Evolutionary conservation across 208 protist genomes (phyloP), one percentile per base, ranked within the genome.

Genomic region (Phytomonas sp.): DNA sequence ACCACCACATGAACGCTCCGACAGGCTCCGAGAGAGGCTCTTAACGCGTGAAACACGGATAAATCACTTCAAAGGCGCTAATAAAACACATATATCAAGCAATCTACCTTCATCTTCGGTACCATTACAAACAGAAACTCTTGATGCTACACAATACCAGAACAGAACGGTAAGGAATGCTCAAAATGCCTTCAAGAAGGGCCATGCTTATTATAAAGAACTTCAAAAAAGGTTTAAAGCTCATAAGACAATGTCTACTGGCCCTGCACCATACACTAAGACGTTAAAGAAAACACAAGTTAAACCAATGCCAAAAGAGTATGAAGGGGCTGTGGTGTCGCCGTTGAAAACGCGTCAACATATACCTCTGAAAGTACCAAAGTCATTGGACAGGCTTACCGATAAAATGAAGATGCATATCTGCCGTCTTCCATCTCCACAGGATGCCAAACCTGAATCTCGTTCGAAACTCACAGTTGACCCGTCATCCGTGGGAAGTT

Each of bases 101-200:
- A 56, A 56, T 26, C 19, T 56, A 26, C 45, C 45, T 5, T 23
- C 23, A 56, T 26, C 45, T 23, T 56, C 45, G 19, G 45, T 1
- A 56, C 45, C 45, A 56, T 26, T 56, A 56, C 45, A 1, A 26
- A 49, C 61, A 65, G 23, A 37, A 37, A 6, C 61, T 65, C 19
- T 65, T 65, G 19, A 65, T 65, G 12, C 61, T 65, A 0, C 61
- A 23, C 61, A 65, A 65, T 40, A 4, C 19, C 61, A 65, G 61
- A 19, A 5, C 36, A 26, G 19, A 1, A 23, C 16, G 19, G 23
- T 65, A n/a, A 65, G 61, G 19, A 23, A 4, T 65, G 37, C 33
- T 65, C 33, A 6, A 6, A 23, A n/a, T 23, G 16, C 33, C 4
- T 60, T 60, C 61, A 56, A 26, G 19, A 65, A 49, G 26, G 33